Evolutionary conservation across 495 filamentous ascomycete genomes (phyloP).

Genomic region (Tuber magnatum): DNA sequence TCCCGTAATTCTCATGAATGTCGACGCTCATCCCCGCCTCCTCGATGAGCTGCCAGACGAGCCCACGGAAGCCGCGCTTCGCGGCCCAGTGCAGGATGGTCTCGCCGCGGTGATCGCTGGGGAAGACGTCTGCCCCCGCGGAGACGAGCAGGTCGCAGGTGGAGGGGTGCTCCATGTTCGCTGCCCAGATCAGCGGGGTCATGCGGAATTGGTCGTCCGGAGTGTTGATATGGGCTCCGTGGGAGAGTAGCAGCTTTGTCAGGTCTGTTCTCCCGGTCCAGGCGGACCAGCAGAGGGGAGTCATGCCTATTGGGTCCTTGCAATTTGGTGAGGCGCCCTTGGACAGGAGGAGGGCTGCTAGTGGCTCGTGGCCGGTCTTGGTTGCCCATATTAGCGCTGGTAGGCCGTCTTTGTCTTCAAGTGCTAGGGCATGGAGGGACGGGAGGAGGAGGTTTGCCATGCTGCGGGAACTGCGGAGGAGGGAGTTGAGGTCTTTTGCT

Average conservation of each 20-base stretch:
- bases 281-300: conserved; percentile 14
- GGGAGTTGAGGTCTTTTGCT: conserved; percentile 19
- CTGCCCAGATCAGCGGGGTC: conserved; percentile 44
- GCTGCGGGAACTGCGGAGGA: conserved; percentile 14
- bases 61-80: neutral
- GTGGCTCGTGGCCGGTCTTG: conserved; percentile 17
- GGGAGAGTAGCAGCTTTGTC: conserved; percentile 41
- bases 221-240: conserved; percentile 41
- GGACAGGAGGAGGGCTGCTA: conserved; percentile 20
- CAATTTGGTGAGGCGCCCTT: conserved; percentile 17
- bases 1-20: conserved; percentile 17
- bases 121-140: neutral
- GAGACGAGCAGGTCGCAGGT: neutral
- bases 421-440: conserved; percentile 23
- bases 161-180: conserved; percentile 14
- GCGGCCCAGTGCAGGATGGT: neutral
- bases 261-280: conserved; percentile 18
- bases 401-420: conserved; percentile 17
- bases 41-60: neutral
- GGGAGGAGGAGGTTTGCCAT: conserved; percentile 23
- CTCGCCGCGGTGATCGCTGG: neutral
- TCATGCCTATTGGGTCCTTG: conserved; percentile 13
- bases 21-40: conserved; percentile 5
- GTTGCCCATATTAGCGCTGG: conserved; percentile 34
- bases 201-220: conserved; percentile 38